A percentile compares a stretch with the other conserved stretches of the same genome.
phyloP scores from a whole-genome alignment of 768 basidiomycete genomes.

The Rickenella mellea region DNA sequence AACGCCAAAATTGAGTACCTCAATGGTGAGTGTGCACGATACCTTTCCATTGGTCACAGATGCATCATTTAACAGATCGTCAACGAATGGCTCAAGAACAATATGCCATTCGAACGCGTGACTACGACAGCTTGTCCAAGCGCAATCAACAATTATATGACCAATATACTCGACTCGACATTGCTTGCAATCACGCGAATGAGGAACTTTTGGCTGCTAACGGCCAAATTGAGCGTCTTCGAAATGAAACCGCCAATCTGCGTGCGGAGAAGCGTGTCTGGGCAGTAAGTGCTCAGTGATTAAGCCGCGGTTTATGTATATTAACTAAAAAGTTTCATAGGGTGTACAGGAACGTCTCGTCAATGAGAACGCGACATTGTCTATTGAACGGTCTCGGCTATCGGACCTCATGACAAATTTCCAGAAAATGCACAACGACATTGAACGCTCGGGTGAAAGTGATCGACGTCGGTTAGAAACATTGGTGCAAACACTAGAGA shows the following conservation, averaged over 20 bases:
- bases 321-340: conserved; percentile 25
- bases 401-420: conserved; percentile 84
- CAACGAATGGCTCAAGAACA: conserved; percentile 66
- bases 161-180: conserved; percentile 65
- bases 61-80: conserved; percentile 37
- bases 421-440: conserved; percentile 83
- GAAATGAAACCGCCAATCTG: conserved; percentile 80
- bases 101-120: conserved; percentile 46
- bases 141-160: conserved; percentile 68
- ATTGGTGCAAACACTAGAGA: conserved; percentile 68
- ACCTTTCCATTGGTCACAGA: conserved; percentile 4
- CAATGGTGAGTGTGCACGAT: conserved; percentile 39
- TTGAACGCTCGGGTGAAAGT: conserved; percentile 76
- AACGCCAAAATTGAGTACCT: conserved; percentile 76
- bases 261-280: conserved; percentile 90
- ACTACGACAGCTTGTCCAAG: conserved; percentile 56
- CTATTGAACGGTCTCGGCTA: conserved; percentile 75
- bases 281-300: conserved; percentile 49
- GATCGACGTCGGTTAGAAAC: conserved; percentile 75
- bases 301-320: background rate
- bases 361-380: conserved; percentile 75
- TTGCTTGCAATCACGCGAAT: conserved; percentile 58
- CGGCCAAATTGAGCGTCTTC: conserved; percentile 60
- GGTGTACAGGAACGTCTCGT: conserved; percentile 71
- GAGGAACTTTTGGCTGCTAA: conserved; percentile 57